Evolutionary conservation across 1,139 yeast genomes (phyloP), one percentile per base, ranked within the genome.

Genomic region (Suhomyces wounanorum): DNA sequence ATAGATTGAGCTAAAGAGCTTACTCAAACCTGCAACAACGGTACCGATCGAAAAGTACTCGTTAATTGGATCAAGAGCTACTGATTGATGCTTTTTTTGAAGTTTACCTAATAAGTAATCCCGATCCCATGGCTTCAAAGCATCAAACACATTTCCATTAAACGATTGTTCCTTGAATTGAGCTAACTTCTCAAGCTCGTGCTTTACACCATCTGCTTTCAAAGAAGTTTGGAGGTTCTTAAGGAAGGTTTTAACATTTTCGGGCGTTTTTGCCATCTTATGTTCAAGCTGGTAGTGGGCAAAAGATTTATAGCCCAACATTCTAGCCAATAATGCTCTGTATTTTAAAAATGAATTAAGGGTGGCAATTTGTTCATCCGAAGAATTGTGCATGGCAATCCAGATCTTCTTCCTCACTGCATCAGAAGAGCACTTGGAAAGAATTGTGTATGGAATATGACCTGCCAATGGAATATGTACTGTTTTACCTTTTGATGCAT

Each of bases 51-150:
- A 89, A 55, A 91, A 87, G 65, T 85, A 91, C 7, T 80, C 75
- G 18, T 45, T 50, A 28, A 59, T 56, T 0, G 54, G 41, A 11
- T 50, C 40, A 8, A 49, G 48, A 5, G 33, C 43, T n/a, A 18
- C 28, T 13, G 44, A 14, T 16, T 49, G 45, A n/a, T 51, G 42
- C 9, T 40, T 44, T 2, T 54, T 45, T 43, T 65, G 66, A 13
- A 59, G 47, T 47, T 62, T 59, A 5, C 53, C 52, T 25, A 72
- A 59, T 52, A 86, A 78, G 64, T 81, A 92, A 57, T 91, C 97
- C 52, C 96, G 78, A 66, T 94, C 99, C 99, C 99, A 94, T 1
- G 96, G 96, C 55, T 84, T 81, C 36, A 90, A 75, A 16, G 70
- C 66, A 16, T 68, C 67, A 3, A 82, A 21, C 5, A 42, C 38